Conservation (phyloP, 2,329 filamentous ascomycete species). For the Clarireedia monteithiana region DNA sequence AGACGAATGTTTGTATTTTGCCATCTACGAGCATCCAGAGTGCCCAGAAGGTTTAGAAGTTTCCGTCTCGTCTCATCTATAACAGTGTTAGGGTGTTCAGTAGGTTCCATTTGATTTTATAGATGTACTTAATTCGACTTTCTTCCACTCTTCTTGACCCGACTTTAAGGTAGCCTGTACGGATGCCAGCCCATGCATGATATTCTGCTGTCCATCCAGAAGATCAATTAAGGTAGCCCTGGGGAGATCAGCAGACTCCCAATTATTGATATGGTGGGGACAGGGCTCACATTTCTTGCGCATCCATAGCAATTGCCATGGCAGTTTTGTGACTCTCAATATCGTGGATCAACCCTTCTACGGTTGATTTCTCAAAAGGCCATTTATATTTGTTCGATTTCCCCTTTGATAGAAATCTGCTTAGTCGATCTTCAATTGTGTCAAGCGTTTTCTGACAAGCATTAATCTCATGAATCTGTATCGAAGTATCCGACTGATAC, state of each 20-base stretch:
- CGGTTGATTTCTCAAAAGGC: constrained; percentile 10
- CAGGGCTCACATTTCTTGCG: constrained; percentile 7
- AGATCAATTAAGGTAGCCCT: background rate
- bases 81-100: background rate
- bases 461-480: constrained; percentile 9
- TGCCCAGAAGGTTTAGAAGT: constrained; percentile 9
- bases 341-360: constrained; percentile 9
- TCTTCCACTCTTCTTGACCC: background rate
- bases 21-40: constrained; percentile 7
- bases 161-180: background rate
- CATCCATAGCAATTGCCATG: constrained; percentile 13
- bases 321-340: constrained; percentile 14
- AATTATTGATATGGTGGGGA: background rate
- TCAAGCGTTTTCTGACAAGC: constrained; percentile 12
- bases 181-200: background rate
- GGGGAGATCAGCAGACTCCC: background rate
- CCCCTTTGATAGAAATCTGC: background rate
- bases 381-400: constrained; percentile 10
- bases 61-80: constrained; percentile 1
- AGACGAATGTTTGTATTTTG: constrained; percentile 10
- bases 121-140: background rate
- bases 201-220: background rate
- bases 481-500: background rate
- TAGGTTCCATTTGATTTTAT: background rate
- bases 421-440: constrained; percentile 6